Evolutionary conservation across 371 early-diverging fungal species (phyloP).

Genomic region (Syncephalastrum sp.): DNA sequence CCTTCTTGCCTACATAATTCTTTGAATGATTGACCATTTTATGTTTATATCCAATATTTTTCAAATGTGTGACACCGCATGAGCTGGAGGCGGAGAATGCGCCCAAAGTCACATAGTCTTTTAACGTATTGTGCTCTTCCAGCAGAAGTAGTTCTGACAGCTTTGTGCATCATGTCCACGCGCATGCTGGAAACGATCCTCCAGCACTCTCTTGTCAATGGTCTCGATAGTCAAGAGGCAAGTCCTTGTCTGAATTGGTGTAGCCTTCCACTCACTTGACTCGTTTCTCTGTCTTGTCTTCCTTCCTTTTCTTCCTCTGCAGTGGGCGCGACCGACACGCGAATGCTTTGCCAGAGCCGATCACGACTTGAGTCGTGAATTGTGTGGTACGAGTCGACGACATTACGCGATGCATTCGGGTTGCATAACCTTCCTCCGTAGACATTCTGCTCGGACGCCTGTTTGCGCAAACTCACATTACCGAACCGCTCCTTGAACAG

Average conservation of each 20-base stretch:
- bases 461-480: constrained; percentile 29
- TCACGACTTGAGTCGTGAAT: constrained; percentile 14
- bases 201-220: constrained; percentile 6
- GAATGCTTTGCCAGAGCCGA: constrained; percentile 30
- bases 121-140: no score
- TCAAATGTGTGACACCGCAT: no score
- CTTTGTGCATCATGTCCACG: constrained; percentile 3
- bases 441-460: constrained; percentile 34
- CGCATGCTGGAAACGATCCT: constrained; percentile 7
- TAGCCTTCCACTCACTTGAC: not conserved
- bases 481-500: constrained; percentile 34
- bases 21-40: no score
- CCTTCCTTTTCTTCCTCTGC: constrained; percentile 1
- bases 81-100: no score
- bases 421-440: constrained; percentile 5
- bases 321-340: constrained; percentile 42
- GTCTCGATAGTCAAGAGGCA: constrained; percentile 1
- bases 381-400: constrained; percentile 28
- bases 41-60: no score
- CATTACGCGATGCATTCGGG: not conserved
- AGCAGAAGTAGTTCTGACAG: no score
- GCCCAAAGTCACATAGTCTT: no score
- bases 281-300: not conserved
- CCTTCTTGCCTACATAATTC: no score
- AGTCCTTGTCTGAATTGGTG: not conserved